These are phyloP conservation scores for Scutellaria baicalensis DNA, from an alignment of 257 asterid species.

Conservation along the genomic window DNA sequence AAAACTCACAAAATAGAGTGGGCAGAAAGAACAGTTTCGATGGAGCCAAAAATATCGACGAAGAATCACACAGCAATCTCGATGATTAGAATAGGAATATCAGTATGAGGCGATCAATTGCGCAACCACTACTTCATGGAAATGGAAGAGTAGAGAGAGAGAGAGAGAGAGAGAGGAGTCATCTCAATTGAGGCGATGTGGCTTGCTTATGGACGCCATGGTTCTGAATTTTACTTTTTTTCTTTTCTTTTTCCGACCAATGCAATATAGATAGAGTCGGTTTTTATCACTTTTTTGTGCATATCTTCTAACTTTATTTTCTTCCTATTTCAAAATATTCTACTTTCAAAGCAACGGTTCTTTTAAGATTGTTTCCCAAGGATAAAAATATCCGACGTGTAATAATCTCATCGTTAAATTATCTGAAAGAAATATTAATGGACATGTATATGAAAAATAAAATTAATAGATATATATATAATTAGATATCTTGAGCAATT, in stretches of 20 bases:
- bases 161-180: constrained; percentile 14
- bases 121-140: background rate
- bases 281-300: background rate
- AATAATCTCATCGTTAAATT: too few relatives aligned
- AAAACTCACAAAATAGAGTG: constrained; percentile 27
- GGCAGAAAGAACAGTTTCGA: constrained; percentile 6
- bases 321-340: background rate
- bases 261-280: too few relatives aligned
- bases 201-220: constrained; percentile 11
- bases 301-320: background rate
- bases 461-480: too few relatives aligned
- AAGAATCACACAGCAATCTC: constrained; percentile 10
- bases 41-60: background rate
- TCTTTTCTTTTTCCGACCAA: background rate
- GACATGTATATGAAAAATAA: too few relatives aligned
- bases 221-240: background rate
- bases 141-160: background rate
- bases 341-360: too few relatives aligned
- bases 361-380: too few relatives aligned
- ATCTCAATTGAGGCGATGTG: constrained; percentile 17
- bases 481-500: too few relatives aligned
- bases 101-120: constrained; percentile 8
- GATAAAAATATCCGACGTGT: background rate
- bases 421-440: too few relatives aligned
- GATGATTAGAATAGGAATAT: constrained; percentile 13